Conservation (phyloP, 768 basidiomycete species). For the Suillus subalutaceus region DNA sequence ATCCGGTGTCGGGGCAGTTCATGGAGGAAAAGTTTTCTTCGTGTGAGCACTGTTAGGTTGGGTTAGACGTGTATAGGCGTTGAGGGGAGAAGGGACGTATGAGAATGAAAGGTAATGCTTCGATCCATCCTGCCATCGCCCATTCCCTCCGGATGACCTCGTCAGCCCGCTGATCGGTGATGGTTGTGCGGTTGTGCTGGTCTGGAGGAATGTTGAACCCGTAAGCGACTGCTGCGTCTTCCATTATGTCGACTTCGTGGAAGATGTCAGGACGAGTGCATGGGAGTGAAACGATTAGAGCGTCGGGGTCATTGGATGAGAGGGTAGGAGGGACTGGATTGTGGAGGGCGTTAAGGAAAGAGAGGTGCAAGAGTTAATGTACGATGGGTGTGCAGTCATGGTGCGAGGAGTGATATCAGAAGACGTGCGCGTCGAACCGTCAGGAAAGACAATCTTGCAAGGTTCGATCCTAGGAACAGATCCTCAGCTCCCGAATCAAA, state of each 20-base stretch:
- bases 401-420: slow-evolving; percentile 79
- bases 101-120: slow-evolving; percentile 91
- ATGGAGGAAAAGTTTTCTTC: slow-evolving; percentile 97
- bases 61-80: slow-evolving; percentile 5
- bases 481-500: neutral
- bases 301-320: slow-evolving; percentile 61
- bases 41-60: slow-evolving; percentile 78
- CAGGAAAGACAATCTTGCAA: slow-evolving; percentile 78
- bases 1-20: slow-evolving; percentile 82
- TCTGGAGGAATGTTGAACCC: slow-evolving; percentile 98
- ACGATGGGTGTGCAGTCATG: slow-evolving; percentile 79
- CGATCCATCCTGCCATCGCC: slow-evolving; percentile 94
- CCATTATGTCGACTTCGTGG: slow-evolving; percentile 98
- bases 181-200: slow-evolving; percentile 94
- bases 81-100: slow-evolving; percentile 46
- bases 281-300: slow-evolving; percentile 77
- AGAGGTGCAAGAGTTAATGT: slow-evolving; percentile 95
- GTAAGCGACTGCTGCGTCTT: slow-evolving; percentile 96
- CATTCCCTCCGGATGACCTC: slow-evolving; percentile 90
- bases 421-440: slow-evolving; percentile 73
- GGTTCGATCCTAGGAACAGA: slow-evolving; percentile 78
- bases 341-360: slow-evolving; percentile 68
- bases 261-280: slow-evolving; percentile 98
- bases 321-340: slow-evolving; percentile 69
- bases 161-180: slow-evolving; percentile 86